Base-by-base conservation (phyloP, 108 stramenopile genomes). In the Nitzschia sp. region DNA sequence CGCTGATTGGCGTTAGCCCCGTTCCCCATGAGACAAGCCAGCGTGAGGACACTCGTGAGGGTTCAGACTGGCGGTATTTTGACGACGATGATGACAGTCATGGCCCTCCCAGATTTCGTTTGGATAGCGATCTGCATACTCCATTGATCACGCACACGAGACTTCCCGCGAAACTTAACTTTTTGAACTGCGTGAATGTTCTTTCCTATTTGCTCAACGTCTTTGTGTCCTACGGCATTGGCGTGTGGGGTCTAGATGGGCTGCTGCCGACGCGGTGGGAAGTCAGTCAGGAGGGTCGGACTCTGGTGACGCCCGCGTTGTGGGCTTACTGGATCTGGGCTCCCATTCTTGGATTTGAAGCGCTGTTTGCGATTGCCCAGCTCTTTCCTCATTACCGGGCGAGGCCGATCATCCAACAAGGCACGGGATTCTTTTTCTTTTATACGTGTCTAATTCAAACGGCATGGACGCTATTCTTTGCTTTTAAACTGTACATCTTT, bases 391-490 rank as follows among this genome's bases (percentile, higher is more conserved):
- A 74, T 6, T 83, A 74, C 55, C 65, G 85, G 25, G 64, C 72
- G 24, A 61, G 85, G 66, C 74, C 77, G 19, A 70, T 83, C 47
- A 79, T 87, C 56, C 79, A 78, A 55, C 55, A 76, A 45, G 85
- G 81, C 34, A 74, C 72, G 18, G 67, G 67, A 2, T 77, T 59
- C 47, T 86, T 74, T 61, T 86, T 83, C 70, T 81, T 86, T 51
- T 81, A 80, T 48, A 70, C 76, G 23, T 82, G 82, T 54, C 34
- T 86, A 3, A 46, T 82, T 1, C 82, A 82, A 57, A 83, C 74
- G 15, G 71, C 75, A 25, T 82, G 82, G 82, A 86, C 85, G 0
- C 54, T 86, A 11, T 83, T 80, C 31, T 86, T 83, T 62, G 74
- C 79, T 23, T 78, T 86, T 45, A 24, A 69, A 31, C 60, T 77